Evolutionary conservation across 2,329 filamentous ascomycete genomes (phyloP).

Genomic region (Shiraia bambusicola): DNA sequence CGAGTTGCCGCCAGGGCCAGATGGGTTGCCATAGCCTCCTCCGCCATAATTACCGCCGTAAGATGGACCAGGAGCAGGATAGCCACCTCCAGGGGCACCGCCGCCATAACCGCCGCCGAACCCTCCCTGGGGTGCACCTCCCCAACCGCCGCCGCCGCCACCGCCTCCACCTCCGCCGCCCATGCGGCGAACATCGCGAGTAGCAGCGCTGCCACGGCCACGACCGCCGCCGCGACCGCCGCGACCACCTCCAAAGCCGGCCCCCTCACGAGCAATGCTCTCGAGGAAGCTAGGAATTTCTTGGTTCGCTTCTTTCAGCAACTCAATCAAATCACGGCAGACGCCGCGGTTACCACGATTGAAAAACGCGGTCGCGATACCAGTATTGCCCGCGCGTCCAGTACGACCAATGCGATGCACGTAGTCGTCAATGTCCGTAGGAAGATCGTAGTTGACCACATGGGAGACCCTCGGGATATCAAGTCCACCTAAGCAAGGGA

Average conservation of each 20-base stretch:
- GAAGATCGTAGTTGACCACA: slow-evolving; percentile 99
- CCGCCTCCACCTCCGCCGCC: slow-evolving; percentile 60
- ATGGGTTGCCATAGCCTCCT: slow-evolving; percentile 69
- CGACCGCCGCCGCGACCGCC: slow-evolving; percentile 67
- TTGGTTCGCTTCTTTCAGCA: slow-evolving; percentile 98
- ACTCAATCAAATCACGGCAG: slow-evolving; percentile 92
- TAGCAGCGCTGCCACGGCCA: slow-evolving; percentile 68
- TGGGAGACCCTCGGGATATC: slow-evolving; percentile 97
- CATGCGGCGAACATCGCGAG: slow-evolving; percentile 78
- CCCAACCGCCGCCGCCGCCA: slow-evolving; percentile 50
- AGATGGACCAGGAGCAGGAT: no score
- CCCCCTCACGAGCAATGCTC: slow-evolving; percentile 93
- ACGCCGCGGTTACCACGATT: slow-evolving; percentile 99
- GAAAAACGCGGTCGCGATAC: slow-evolving; percentile 98
- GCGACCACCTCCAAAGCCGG: slow-evolving; percentile 72
- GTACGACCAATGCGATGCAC: slow-evolving; percentile 99
- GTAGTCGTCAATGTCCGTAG: slow-evolving; percentile 97
- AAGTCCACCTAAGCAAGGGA: slow-evolving; percentile 50
- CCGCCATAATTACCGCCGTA: slow-evolving; percentile 47
- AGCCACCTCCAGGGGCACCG: no score
- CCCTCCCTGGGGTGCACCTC: slow-evolving; percentile 35
- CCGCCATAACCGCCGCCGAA: slow-evolving; percentile 35
- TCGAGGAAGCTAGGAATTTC: slow-evolving; percentile 93
- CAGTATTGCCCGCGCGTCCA: slow-evolving; percentile 97
- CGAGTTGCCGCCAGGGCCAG: slow-evolving; percentile 62